Evolutionary conservation across 1,284 basidiomycete genomes (phyloP), one percentile per base, ranked within the genome.

Genomic region (Sutorius eximius): DNA sequence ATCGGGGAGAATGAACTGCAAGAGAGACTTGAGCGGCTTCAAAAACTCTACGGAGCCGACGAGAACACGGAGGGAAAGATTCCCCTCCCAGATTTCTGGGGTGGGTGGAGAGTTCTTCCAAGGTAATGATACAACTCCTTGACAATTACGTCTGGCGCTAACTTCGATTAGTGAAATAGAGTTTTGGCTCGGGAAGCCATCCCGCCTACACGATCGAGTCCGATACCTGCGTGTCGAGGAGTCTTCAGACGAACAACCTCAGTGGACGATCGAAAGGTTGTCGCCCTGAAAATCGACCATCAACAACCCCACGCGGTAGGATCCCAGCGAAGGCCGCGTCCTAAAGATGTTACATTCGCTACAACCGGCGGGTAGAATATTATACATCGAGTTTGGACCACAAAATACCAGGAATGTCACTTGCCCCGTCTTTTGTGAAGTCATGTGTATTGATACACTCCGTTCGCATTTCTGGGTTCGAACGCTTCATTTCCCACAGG

Each of bases 101-200:
- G 96, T 55, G 96, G 96, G 3, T 98, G 92, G 87, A 81, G 95
- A 62, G 82, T 99, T 38, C 79, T 98, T 8, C 97, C 97, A 15
- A 82, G 83, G 90, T 95, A 72, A 71, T 18, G 20, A 29, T 33
- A 12, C 11, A 7, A 45, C 45, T 32, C 18, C 47, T 51, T 22
- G 48, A 29, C 6, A 34, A 45, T 38, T 32, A 10, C 34, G 36
- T 34, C 15, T 20, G 18, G 18, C 24, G 20, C 52, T 61, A 49
- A 63, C 45, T 36, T 45, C 32, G 32, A 43, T 52, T 45, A 84
- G 82, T 46, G 82, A 84, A 74, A 78, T 97, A 51, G 95, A 98
- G 69, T 97, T 97, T 72, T 98, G 95, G 95, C 82, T 84, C 16
- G 95, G 95, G 34, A 90, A 94, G 66, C 92, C 92, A 7, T 93